Conservation (phyloP, 805 yeast species). For the Pichia exigua region DNA sequence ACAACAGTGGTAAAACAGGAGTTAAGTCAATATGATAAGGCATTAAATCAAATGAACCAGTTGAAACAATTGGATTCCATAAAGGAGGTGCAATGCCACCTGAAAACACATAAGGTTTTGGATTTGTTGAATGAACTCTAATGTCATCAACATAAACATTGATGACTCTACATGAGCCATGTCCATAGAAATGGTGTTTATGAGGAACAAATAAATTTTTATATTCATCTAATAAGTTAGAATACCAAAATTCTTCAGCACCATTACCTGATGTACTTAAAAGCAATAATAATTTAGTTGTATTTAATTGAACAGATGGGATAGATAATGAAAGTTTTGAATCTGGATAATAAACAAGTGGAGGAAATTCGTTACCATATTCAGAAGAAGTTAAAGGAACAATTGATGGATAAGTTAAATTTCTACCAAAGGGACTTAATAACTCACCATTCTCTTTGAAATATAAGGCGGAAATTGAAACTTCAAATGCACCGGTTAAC, state of each 20-base stretch:
- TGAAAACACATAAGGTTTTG: constrained; percentile 68
- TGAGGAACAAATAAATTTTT: constrained; percentile 31
- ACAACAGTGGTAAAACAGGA: constrained; percentile 59
- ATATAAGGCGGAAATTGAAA: constrained; percentile 44
- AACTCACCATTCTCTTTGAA: constrained; percentile 28
- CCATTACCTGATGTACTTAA: constrained; percentile 68
- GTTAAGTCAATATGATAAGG: constrained; percentile 66
- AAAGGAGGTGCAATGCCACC: constrained; percentile 77
- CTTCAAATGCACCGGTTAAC: constrained; percentile 54
- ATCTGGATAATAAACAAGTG: constrained; percentile 39
- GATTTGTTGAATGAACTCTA: constrained; percentile 54
- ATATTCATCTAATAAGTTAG: constrained; percentile 45
- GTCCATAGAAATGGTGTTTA: constrained; percentile 42
- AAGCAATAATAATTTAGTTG: constrained; percentile 51
- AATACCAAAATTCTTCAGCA: constrained; percentile 80
- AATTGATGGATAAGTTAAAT: constrained; percentile 17
- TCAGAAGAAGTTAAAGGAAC: constrained; percentile 29
- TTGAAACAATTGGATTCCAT: constrained; percentile 76
- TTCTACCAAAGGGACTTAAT: constrained; percentile 1
- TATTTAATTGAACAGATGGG: constrained; percentile 44
- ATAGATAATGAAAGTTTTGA: constrained; percentile 31
- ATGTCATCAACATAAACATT: constrained; percentile 53
- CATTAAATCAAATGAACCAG: constrained; percentile 65
- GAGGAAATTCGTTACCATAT: constrained; percentile 26
- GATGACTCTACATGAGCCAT: constrained; percentile 66